phyloP scores from a whole-genome alignment of 2,329 filamentous ascomycete genomes.

The Fusarium pilosicola region DNA sequence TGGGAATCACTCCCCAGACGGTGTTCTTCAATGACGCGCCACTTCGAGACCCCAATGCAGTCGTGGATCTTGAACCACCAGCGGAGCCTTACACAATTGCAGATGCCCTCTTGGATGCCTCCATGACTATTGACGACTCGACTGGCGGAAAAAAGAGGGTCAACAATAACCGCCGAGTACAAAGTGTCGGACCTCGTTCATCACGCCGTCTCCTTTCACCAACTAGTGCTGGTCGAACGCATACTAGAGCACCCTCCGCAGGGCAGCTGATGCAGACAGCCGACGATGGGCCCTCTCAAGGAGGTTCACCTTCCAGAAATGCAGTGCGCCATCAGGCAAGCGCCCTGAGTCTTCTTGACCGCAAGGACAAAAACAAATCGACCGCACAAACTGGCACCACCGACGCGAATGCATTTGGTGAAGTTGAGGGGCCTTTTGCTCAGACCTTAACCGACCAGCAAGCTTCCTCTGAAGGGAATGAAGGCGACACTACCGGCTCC shows the following conservation, averaged over 20 bases:
- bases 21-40: conserved; percentile 89
- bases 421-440: conserved; percentile 67
- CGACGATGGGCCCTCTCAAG: conserved; percentile 53
- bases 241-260: conserved; percentile 51
- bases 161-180: conserved; percentile 60
- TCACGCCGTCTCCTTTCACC: conserved; percentile 48
- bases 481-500: conserved; percentile 48
- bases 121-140: conserved; percentile 82
- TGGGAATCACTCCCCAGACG: conserved; percentile 85
- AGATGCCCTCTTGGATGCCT: conserved; percentile 91
- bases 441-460: conserved; percentile 44
- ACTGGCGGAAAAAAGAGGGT: conserved; percentile 63
- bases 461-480: conserved; percentile 37
- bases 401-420: conserved; percentile 67
- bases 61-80: conserved; percentile 47
- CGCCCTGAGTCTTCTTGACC: conserved; percentile 67
- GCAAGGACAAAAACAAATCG: conserved; percentile 68
- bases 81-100: conserved; percentile 78
- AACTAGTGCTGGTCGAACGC: conserved; percentile 47
- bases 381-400: conserved; percentile 68
- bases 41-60: conserved; percentile 54
- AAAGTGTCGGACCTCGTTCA: conserved; percentile 49
- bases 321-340: conserved; percentile 67
- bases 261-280: conserved; percentile 38
- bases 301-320: conserved; percentile 56